Evolutionary conservation across 2,329 filamentous ascomycete species (phyloP), one percentile per base, ranked within the genome.

Genomic region (Trichoderma asperellum): DNA sequence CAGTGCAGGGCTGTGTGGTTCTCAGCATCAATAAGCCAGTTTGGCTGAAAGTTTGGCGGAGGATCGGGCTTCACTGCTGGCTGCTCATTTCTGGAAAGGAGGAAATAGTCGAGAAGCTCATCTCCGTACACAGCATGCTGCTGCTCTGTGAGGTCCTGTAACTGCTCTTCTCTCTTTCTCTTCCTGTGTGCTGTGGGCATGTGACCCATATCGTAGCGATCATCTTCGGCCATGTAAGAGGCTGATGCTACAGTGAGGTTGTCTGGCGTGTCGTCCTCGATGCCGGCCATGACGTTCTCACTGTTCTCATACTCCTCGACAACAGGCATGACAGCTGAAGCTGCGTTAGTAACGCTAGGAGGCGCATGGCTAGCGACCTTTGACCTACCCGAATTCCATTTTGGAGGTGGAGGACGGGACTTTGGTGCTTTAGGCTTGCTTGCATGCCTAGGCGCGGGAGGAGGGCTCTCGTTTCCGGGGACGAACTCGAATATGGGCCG

Each of bases 1-100:
- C 96, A 99, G 78, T 99, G 96, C 73, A 99, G 87, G 6, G 95
- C 94, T 2, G 94, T 97, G 76, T 98, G 94, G 11, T 91, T 91
- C 75, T 97, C 94, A 55, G 94, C 92, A 78, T 99, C 96, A 72
- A 99, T 97, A n/a, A 91, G 86, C 79, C 93, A 92, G 79, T 99
- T 92, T 6, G 96, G 90, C 76, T 97, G 91, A 75, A 97, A 97
- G 77, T 93, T 91, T 40, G 89, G 84, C 0, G 96, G 96, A 2
- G 95, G 94, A 71, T 93, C 89, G 1, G 94, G 94, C 66, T 84
- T 89, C 74, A 82, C 88, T 76, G 90, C 89, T 24, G 89, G 88
- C 70, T 91, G 90, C 79, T 94, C 91, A 71, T 92, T 91, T 73
- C 93, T 91, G 63, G 92, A 89, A 56, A 95, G 89, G 81, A 98